Evolutionary conservation across 1,139 yeast genomes (phyloP).

Genomic region (Meyerozyma carpophila): DNA sequence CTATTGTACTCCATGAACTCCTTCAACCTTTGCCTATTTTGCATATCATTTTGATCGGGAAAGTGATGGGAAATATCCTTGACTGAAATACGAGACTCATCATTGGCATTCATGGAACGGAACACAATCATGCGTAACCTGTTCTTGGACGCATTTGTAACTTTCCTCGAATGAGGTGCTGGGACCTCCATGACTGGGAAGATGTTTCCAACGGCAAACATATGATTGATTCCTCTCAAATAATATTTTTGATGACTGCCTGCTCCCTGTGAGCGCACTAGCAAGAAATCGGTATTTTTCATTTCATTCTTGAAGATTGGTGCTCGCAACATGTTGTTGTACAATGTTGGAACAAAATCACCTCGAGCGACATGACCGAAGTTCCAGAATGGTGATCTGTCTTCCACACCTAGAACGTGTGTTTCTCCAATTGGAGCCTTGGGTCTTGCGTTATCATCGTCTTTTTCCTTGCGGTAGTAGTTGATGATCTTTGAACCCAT

Average conservation of each 20-base stretch:
- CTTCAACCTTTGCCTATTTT: constrained; percentile 88
- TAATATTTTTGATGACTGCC: constrained; percentile 50
- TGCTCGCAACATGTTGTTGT: constrained; percentile 88
- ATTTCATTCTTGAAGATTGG: constrained; percentile 89
- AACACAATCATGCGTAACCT: constrained; percentile 91
- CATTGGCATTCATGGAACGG: constrained; percentile 75
- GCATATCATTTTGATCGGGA: constrained; percentile 98
- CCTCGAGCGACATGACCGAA: constrained; percentile 97
- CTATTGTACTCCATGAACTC: constrained; percentile 98
- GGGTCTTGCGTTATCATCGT: constrained; percentile 83
- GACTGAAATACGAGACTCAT: constrained; percentile 72
- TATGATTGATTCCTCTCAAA: constrained; percentile 61
- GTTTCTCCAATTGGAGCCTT: constrained; percentile 91
- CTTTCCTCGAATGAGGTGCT: constrained; percentile 96
- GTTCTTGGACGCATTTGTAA: constrained; percentile 87
- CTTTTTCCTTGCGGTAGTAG: constrained; percentile 79
- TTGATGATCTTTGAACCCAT: constrained; percentile 95
- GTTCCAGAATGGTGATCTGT: constrained; percentile 96
- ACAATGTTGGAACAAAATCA: constrained; percentile 85
- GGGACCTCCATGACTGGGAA: constrained; percentile 94
- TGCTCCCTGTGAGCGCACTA: constrained; percentile 78
- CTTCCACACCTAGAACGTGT: constrained; percentile 90
- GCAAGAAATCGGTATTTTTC: constrained; percentile 71
- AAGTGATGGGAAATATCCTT: constrained; percentile 88
- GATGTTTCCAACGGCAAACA: constrained; percentile 87